Percentiles rank a stretch among this genome's conserved stretches.
Evolutionary conservation across 306 rosid species (phyloP).

Genomic region (Rosa persica): DNA sequence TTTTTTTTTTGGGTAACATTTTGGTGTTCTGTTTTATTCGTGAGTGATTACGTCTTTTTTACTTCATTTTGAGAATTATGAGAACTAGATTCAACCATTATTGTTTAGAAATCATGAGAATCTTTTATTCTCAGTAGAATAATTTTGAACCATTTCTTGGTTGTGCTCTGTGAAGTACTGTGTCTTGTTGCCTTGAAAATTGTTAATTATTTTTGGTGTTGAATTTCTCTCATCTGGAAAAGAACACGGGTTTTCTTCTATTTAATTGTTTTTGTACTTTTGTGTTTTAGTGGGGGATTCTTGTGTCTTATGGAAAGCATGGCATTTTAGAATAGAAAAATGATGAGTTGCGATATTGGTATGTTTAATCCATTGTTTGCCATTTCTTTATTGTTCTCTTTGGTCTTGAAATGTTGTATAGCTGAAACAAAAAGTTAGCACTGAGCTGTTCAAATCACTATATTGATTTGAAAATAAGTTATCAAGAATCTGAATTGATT

Average conservation of each 20-base stretch:
- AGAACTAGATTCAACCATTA: neutral
- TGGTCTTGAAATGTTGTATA: neutral
- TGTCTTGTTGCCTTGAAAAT: neutral
- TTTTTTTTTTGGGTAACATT: too few relatives aligned
- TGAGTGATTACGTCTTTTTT: neutral
- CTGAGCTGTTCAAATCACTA: neutral
- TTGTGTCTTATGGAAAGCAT: neutral
- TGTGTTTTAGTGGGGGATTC: neutral
- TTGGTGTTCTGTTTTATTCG: neutral
- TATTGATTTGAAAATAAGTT: neutral
- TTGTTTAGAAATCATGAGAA: neutral
- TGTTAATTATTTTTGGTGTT: neutral
- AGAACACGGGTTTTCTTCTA: neutral
- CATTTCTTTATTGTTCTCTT: neutral
- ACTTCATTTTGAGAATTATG: neutral
- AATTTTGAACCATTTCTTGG: neutral
- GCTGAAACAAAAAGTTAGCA: neutral
- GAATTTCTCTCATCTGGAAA: neutral
- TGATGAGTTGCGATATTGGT: neutral
- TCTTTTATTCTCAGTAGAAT: too few relatives aligned
- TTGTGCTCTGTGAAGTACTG: neutral
- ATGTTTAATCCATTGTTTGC: neutral
- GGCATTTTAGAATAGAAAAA: neutral
- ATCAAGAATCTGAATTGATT: neutral
- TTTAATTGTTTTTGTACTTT: neutral